Evolutionary conservation across 2,329 filamentous ascomycete species (phyloP).

Genomic region (Graphium sp.): DNA sequence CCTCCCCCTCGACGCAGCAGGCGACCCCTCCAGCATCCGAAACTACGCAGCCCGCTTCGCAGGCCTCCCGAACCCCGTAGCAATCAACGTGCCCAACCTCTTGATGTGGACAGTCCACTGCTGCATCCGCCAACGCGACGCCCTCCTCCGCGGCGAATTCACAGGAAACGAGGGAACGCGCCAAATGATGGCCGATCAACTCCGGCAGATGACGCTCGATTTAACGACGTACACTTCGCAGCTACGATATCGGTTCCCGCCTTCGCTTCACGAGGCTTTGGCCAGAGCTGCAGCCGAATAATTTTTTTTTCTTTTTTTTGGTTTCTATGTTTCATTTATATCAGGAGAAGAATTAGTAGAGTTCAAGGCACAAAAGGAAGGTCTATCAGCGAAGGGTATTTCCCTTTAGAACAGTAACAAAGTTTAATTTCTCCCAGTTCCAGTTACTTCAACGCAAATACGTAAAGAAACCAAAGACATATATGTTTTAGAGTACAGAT

Average conservation of each 20-base stretch:
- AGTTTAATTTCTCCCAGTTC: too few relatives aligned
- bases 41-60: constrained; percentile 68
- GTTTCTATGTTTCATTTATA: too few relatives aligned
- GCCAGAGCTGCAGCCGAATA: constrained; percentile 63
- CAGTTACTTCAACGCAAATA: too few relatives aligned
- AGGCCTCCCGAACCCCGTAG: constrained; percentile 60
- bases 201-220: constrained; percentile 72
- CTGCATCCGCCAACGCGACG: constrained; percentile 62
- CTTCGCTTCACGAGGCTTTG: constrained; percentile 73
- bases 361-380: too few relatives aligned
- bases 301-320: too few relatives aligned
- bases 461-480: too few relatives aligned
- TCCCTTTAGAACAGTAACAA: too few relatives aligned
- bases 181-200: constrained; percentile 47
- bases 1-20: constrained; percentile 58
- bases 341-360: too few relatives aligned
- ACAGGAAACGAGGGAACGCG: constrained; percentile 53
- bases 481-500: too few relatives aligned
- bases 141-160: constrained; percentile 54
- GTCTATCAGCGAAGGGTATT: too few relatives aligned
- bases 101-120: constrained; percentile 87
- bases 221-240: constrained; percentile 87
- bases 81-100: constrained; percentile 77
- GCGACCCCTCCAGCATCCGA: constrained; percentile 66
- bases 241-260: constrained; percentile 78